Conservation (phyloP, 2,329 filamentous ascomycete genomes). For the Scedosporium aurantiacum region DNA sequence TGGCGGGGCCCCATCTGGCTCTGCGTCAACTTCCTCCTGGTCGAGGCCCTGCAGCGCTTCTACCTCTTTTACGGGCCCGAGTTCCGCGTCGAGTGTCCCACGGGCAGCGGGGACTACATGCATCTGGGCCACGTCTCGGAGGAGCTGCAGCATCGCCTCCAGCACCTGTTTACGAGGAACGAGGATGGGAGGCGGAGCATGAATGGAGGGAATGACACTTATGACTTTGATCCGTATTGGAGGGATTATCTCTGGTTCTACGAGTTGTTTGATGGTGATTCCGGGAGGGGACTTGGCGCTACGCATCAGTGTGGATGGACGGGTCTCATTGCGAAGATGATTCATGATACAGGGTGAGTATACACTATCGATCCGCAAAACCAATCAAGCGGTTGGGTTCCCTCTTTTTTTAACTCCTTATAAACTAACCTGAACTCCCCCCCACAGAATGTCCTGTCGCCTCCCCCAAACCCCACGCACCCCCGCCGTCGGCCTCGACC, state of each 20-base stretch:
- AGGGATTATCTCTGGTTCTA: conserved; percentile 91
- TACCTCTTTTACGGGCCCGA: conserved; percentile 90
- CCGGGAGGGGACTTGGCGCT: conserved; percentile 76
- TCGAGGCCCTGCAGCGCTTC: conserved; percentile 90
- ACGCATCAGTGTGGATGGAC: conserved; percentile 97
- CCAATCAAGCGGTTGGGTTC: neutral
- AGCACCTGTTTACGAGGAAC: conserved; percentile 77
- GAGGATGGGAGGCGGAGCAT: conserved; percentile 82
- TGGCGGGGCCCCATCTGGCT: conserved; percentile 96
- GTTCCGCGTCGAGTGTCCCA: conserved; percentile 81
- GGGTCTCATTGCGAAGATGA: conserved; percentile 88
- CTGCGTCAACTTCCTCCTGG: conserved; percentile 87
- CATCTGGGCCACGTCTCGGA: conserved; percentile 90
- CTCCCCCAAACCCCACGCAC: conserved; percentile 88
- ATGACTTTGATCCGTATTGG: conserved; percentile 90
- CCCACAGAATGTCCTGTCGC: conserved; percentile 65
- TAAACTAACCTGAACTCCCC: neutral
- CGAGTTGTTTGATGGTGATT: conserved; percentile 94
- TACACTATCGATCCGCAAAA: neutral
- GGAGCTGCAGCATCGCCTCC: conserved; percentile 86
- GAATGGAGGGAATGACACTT: conserved; percentile 71
- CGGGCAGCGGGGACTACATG: conserved; percentile 75
- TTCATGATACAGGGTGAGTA: conserved; percentile 88
- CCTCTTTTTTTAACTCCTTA: neutral
- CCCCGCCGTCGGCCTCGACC: conserved; percentile 68